Conservation (phyloP, 352 stramenopile species). For the Phytopythium kandeliae region DNA sequence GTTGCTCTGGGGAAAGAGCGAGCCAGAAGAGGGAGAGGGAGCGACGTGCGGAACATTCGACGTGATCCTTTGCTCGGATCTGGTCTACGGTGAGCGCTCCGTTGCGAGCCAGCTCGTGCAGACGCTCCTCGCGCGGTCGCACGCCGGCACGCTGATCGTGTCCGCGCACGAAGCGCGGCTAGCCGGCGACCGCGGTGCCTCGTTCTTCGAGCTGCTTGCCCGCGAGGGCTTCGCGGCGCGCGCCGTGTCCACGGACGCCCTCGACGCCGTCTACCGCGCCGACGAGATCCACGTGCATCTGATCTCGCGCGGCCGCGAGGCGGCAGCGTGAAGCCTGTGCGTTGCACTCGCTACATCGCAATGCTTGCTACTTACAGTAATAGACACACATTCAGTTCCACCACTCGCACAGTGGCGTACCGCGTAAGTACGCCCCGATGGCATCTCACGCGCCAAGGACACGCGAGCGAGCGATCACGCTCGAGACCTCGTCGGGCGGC, state of each 20-base stretch:
- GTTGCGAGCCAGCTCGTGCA: slow-evolving; percentile 35
- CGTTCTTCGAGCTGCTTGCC: slow-evolving; percentile 32
- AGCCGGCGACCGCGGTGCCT: slow-evolving; percentile 41
- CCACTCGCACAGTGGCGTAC: neutral
- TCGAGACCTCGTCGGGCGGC: too few species aligned
- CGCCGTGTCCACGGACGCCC: slow-evolving; percentile 20
- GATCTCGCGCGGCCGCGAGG: too few species aligned
- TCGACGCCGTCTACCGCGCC: slow-evolving; percentile 37
- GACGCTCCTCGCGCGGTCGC: slow-evolving; percentile 31
- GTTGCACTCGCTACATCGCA: too few species aligned
- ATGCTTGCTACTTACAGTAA: too few species aligned
- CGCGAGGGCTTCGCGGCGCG: slow-evolving; percentile 23
- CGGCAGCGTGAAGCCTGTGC: too few species aligned
- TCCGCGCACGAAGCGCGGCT: slow-evolving; percentile 51
- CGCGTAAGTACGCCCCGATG: neutral
- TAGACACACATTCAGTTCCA: too few species aligned
- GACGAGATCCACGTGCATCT: slow-evolving; percentile 41
- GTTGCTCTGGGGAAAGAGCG: slow-evolving; percentile 37
- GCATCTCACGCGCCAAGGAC: neutral
- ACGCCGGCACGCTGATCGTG: slow-evolving; percentile 29
- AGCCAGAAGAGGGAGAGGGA: neutral
- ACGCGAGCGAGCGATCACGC: too few species aligned
- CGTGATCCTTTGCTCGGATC: slow-evolving; percentile 48
- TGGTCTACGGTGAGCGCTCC: slow-evolving; percentile 45
- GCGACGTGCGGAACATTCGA: slow-evolving; percentile 21